Percentiles rank a stretch among this genome's conserved stretches.
Conservation (phyloP, 2,329 filamentous ascomycete genomes). For the Talaromyces sp. region DNA sequence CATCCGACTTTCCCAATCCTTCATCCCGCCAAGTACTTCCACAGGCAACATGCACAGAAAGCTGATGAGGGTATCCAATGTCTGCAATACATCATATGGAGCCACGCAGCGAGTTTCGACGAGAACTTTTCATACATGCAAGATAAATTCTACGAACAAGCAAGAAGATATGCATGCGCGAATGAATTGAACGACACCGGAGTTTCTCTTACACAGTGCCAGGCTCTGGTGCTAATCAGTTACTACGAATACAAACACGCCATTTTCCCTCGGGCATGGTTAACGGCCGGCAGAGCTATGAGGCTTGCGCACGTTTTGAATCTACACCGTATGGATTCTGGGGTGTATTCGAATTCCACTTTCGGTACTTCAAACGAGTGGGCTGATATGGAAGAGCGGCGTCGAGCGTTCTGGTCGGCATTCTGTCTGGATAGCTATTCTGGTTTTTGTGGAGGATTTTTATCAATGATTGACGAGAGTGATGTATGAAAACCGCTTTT, state of each 20-base stretch:
- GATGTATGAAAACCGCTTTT: background rate
- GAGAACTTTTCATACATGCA: background rate
- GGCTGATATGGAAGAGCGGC: background rate
- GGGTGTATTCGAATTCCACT: background rate
- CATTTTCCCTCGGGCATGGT: background rate
- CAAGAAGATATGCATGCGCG: background rate
- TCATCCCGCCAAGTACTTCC: background rate
- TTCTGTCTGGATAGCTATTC: background rate
- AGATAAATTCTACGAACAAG: background rate
- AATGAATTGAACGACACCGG: background rate
- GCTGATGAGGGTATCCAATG: background rate
- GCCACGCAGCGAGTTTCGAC: background rate
- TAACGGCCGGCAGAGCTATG: background rate
- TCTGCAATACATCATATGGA: background rate
- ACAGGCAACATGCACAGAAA: background rate
- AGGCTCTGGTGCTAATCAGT: background rate
- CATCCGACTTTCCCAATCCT: background rate
- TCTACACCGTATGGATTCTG: background rate
- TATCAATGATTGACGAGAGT: background rate
- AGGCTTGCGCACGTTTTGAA: background rate
- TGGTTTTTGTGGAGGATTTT: background rate
- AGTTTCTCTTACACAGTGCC: background rate
- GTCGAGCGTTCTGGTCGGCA: background rate
- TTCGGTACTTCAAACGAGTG: background rate
- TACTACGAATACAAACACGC: background rate